Percentiles rank a stretch among this genome's conserved stretches.
phyloP scores from a whole-genome alignment of 2,329 filamentous ascomycete genomes.

The Colletotrichum neosansevieriae region DNA sequence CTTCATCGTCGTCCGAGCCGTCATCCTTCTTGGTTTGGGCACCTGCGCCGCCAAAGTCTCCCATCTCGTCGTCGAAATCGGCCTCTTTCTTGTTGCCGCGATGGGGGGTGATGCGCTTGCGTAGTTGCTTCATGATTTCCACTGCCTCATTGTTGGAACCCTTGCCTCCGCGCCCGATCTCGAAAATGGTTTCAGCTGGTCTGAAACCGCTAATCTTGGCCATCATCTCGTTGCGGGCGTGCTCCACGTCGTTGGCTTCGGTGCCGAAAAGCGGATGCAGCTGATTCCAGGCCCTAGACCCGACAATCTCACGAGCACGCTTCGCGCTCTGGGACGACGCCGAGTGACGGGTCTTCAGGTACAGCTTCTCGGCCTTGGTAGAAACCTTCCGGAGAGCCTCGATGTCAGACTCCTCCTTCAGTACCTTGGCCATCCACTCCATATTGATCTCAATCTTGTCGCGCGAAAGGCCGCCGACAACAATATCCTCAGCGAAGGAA shows the following conservation, averaged over 20 bases:
- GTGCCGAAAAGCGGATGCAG: conserved; percentile 86
- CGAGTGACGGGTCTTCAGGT: conserved; percentile 88
- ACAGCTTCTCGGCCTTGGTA: conserved; percentile 91
- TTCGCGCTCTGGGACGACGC: conserved; percentile 93
- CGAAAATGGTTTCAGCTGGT: conserved; percentile 95
- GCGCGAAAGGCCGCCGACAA: conserved; percentile 81
- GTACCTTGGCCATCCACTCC: conserved; percentile 85
- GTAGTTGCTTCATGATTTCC: conserved; percentile 80
- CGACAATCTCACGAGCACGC: conserved; percentile 81
- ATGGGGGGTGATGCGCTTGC: conserved; percentile 74
- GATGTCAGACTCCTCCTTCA: conserved; percentile 82
- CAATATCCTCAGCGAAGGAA: conserved; percentile 85
- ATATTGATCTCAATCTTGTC: conserved; percentile 79
- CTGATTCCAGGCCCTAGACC: conserved; percentile 77
- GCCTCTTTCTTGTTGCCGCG: conserved; percentile 55
- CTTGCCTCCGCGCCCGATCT: conserved; percentile 82
- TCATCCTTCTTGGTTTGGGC: conserved; percentile 51
- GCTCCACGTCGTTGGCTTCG: conserved; percentile 73
- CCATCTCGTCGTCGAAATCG: conserved; percentile 46
- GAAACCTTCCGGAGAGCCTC: conserved; percentile 78
- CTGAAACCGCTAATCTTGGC: conserved; percentile 89
- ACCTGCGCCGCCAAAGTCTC: conserved; percentile 48
- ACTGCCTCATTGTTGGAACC: conserved; percentile 72
- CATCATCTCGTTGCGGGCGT: conserved; percentile 86
- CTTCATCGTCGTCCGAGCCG: conserved; percentile 51